A percentile compares a stretch with the other conserved stretches of the same genome.
Conservation (phyloP, 1,284 basidiomycete genomes). For the Grifola frondosa region DNA sequence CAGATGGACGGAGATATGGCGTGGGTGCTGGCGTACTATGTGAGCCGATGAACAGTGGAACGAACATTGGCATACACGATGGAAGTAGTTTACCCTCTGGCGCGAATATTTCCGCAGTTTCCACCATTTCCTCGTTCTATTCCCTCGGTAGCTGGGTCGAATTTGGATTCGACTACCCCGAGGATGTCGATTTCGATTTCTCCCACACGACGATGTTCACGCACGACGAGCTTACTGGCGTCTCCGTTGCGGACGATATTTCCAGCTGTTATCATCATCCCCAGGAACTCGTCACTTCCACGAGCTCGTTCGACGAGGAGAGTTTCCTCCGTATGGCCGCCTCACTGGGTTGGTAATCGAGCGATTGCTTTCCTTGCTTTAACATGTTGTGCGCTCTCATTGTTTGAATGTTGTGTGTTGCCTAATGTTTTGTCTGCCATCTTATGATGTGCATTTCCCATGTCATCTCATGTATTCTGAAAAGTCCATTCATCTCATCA, state of each 20-base stretch:
- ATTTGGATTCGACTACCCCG: neutral
- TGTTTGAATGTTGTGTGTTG: neutral
- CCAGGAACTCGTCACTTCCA: neutral
- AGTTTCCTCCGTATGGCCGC: conserved; percentile 23
- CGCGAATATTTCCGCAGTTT: too few relatives aligned
- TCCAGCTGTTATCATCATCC: neutral
- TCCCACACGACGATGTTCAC: too few relatives aligned
- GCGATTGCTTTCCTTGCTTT: neutral
- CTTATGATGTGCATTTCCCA: conserved; percentile 1
- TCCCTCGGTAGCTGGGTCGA: too few relatives aligned
- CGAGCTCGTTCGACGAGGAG: conserved; percentile 20
- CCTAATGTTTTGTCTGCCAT: neutral
- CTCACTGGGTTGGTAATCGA: conserved; percentile 19
- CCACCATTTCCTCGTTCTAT: too few relatives aligned
- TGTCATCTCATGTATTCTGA: too few relatives aligned
- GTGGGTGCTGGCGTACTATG: neutral
- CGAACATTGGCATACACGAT: too few relatives aligned
- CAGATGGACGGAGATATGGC: neutral
- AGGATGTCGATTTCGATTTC: neutral
- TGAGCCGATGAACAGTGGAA: too few relatives aligned
- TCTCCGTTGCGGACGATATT: neutral
- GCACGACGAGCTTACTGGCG: neutral
- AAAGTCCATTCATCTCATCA: neutral
- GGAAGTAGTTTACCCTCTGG: too few relatives aligned
- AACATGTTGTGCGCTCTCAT: neutral